Evolutionary conservation across 2,329 filamentous ascomycete species (phyloP).

Genomic region (Claviceps citrina): DNA sequence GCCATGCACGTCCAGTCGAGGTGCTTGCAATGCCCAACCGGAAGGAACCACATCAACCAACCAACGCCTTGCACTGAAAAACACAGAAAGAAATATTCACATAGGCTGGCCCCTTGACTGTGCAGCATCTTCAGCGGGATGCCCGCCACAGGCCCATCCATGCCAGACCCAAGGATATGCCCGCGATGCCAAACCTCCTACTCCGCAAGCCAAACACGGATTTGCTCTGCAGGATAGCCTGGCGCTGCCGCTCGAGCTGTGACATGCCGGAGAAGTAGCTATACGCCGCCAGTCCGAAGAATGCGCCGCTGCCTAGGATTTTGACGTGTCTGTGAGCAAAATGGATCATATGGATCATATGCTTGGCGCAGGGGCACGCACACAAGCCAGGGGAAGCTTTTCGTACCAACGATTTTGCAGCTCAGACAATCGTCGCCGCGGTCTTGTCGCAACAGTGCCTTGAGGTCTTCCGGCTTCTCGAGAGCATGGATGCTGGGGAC

Average conservation of each 20-base stretch:
- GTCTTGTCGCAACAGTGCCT: conserved; percentile 41
- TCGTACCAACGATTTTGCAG: conserved; percentile 56
- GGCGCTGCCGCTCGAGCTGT: conserved; percentile 52
- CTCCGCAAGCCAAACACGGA: conserved; percentile 60
- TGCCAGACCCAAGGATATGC: conserved; percentile 50
- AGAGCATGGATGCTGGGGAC: conserved; percentile 36
- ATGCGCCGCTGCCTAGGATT: conserved; percentile 54
- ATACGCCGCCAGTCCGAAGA: conserved; percentile 61
- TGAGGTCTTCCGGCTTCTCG: conserved; percentile 45
- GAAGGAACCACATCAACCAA: neutral
- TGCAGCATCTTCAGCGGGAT: conserved; percentile 24
- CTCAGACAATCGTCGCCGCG: conserved; percentile 51
- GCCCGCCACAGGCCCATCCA: conserved; percentile 58
- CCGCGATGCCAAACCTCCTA: conserved; percentile 49
- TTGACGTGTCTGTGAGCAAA: no score
- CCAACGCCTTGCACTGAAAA: neutral
- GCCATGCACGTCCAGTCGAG: neutral
- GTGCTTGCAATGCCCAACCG: neutral
- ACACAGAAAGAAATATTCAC: no score
- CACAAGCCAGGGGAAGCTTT: no score
- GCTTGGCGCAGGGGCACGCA: neutral
- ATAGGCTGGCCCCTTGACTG: no score
- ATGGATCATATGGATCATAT: no score
- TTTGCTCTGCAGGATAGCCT: conserved; percentile 51
- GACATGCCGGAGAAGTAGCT: conserved; percentile 61